Evolutionary conservation across 2,329 filamentous ascomycete genomes (phyloP).

Genomic region (Neurospora sp.): DNA sequence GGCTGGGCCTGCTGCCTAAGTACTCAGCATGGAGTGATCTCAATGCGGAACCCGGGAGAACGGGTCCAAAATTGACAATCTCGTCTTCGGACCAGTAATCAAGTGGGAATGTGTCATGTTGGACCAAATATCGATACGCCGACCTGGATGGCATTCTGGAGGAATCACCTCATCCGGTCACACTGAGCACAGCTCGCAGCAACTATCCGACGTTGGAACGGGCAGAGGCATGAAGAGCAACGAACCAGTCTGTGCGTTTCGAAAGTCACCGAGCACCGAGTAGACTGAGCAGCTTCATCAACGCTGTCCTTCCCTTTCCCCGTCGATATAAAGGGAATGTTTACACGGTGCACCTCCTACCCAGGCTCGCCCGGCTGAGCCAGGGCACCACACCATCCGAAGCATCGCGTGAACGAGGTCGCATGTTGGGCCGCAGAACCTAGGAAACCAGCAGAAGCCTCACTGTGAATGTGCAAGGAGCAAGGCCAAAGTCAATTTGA

Average conservation of each 20-base stretch:
- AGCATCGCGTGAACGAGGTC: constrained; percentile 7
- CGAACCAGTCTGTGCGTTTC: neutral
- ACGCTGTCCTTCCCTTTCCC: neutral
- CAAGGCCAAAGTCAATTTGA: neutral
- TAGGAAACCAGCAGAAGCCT: constrained; percentile 8
- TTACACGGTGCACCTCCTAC: neutral
- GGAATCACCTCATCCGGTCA: neutral
- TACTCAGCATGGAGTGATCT: neutral
- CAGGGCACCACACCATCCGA: neutral
- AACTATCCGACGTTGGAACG: neutral
- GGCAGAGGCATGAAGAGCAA: neutral
- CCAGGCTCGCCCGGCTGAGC: neutral
- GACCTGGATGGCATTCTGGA: neutral
- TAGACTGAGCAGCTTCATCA: neutral
- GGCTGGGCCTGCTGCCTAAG: neutral
- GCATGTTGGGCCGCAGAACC: constrained; percentile 17
- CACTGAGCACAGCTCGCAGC: neutral
- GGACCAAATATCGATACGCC: neutral
- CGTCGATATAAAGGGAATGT: neutral
- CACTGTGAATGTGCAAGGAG: constrained; percentile 1
- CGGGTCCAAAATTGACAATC: neutral
- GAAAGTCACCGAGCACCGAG: neutral
- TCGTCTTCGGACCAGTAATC: neutral
- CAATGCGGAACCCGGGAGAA: neutral
- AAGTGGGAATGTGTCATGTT: neutral